These are phyloP conservation scores for Leishmania braziliensis DNA, from an alignment of 208 protist genomes.

Conservation along the genomic window DNA sequence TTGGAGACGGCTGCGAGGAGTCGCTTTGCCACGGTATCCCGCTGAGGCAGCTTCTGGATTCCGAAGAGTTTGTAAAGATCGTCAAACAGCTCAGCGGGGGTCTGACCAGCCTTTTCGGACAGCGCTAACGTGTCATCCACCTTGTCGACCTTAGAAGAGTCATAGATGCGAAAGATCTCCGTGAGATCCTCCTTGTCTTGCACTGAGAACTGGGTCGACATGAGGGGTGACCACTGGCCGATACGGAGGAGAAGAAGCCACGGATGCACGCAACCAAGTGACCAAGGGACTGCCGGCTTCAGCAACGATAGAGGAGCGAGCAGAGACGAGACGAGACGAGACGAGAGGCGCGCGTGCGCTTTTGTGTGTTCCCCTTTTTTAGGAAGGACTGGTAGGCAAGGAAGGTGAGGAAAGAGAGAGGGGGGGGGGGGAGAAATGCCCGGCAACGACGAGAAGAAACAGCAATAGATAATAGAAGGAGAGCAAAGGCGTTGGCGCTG, in stretches of 20 bases:
- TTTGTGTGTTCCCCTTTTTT: not conserved
- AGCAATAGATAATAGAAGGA: not conserved
- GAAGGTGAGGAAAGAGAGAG: not conserved
- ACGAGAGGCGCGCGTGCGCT: not conserved
- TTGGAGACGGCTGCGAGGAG: constrained; percentile 36
- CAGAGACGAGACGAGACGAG: constrained; percentile 2
- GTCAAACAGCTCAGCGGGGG: constrained; percentile 35
- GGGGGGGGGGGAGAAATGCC: not conserved
- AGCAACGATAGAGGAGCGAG: not conserved
- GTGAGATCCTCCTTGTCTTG: constrained; percentile 49
- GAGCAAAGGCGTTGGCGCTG: not conserved
- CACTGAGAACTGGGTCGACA: constrained; percentile 23
- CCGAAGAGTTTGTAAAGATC: constrained; percentile 47
- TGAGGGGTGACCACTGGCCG: not conserved
- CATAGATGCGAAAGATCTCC: constrained; percentile 58
- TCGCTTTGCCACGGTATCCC: constrained; percentile 28
- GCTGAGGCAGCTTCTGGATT: constrained; percentile 41
- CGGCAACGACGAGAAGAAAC: not conserved
- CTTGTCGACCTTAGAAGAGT: constrained; percentile 52
- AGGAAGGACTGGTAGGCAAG: not conserved
- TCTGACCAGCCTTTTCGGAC: constrained; percentile 25
- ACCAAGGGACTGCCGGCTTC: not conserved
- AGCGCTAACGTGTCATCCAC: constrained; percentile 31
- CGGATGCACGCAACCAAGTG: not conserved
- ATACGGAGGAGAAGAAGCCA: not conserved